Evolutionary conservation across 169 alveolate species (phyloP), one percentile per base, ranked within the genome.

Genomic region (Plasmodium reichenowi): DNA sequence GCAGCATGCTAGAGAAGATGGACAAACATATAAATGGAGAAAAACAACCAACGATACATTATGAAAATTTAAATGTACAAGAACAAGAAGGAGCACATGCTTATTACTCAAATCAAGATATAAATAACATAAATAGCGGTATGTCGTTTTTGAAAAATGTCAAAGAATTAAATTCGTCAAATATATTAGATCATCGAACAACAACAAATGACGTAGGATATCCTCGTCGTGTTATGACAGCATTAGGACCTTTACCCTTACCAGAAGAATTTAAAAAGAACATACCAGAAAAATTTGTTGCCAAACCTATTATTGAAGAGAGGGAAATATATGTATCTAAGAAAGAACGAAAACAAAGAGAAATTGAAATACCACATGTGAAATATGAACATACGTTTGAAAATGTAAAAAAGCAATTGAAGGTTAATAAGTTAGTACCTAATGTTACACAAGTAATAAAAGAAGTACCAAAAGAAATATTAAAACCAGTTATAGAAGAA

Each of bases 171-270:
- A 62, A 62, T 54, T 45, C 22, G 17, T 56, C 26, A 26, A 75
- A 63, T 3, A 52, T 68, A 66, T 50, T 66, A 78, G 47, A 38
- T 38, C 67, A 67, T 66, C 60, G 76, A 72, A 75, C 74, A 75
- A 56, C 88, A 38, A 45, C 70, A 13, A 86, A 91, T 32, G 78
- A 54, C 8, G 88, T 87, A 29, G 59, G 89, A 8, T 90, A 88
- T 32, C 96, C 96, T 32, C 96, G 96, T 48, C 93, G 93, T 67
- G 97, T 95, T 9, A 95, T 95, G 97, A 95, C 97, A n/a, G 95
- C 96, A 15, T 80, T 95, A 50, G 97, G 97, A 0, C 97, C 97
- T 12, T 92, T 95, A 50, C 97, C 97, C 43, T 91, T 95, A 1
- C 97, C 97, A 9, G 93, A 94, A 54, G 95, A 95, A 80, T 92